Conservation (phyloP, 2,329 filamentous ascomycete genomes). For the Arthrocladium fulminans region DNA sequence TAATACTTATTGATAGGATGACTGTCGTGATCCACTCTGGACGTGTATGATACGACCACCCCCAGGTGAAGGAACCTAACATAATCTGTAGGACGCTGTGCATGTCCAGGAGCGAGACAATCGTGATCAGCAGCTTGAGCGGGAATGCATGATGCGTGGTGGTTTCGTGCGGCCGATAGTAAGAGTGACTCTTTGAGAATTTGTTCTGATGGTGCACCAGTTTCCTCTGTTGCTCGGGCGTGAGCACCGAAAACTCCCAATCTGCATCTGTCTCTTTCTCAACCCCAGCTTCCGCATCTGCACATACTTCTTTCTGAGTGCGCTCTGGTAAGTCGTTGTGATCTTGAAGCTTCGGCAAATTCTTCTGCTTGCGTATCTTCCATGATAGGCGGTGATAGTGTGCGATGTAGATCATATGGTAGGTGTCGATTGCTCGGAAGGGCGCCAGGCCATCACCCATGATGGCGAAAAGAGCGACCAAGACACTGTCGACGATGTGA, state of each 20-base stretch:
- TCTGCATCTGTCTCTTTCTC: conserved; percentile 22
- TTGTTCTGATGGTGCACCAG: conserved; percentile 71
- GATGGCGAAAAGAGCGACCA: conserved; percentile 62
- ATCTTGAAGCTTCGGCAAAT: conserved; percentile 54
- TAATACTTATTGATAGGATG: conserved; percentile 70
- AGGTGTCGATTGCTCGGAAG: conserved; percentile 72
- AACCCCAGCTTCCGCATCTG: conserved; percentile 38
- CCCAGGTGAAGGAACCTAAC: conserved; percentile 69
- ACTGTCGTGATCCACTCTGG: conserved; percentile 67
- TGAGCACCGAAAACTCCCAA: conserved; percentile 22
- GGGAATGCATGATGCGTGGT: conserved; percentile 73
- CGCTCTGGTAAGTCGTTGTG: conserved; percentile 58
- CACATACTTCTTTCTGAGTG: conserved; percentile 29
- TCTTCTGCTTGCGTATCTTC: conserved; percentile 54
- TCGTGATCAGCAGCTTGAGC: conserved; percentile 61
- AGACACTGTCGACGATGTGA: conserved; percentile 61
- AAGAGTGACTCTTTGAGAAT: conserved; percentile 73
- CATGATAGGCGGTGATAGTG: conserved; percentile 61
- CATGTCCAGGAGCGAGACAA: conserved; percentile 69
- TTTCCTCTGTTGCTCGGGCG: conserved; percentile 53
- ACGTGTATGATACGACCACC: conserved; percentile 61
- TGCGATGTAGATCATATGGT: conserved; percentile 76
- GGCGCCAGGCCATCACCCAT: conserved; percentile 64
- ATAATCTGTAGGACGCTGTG: conserved; percentile 74
- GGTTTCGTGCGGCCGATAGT: conserved; percentile 84